Evolutionary conservation across 208 protist species (phyloP), one percentile per base, ranked within the genome.

Genomic region (Strigomonas culicis): DNA sequence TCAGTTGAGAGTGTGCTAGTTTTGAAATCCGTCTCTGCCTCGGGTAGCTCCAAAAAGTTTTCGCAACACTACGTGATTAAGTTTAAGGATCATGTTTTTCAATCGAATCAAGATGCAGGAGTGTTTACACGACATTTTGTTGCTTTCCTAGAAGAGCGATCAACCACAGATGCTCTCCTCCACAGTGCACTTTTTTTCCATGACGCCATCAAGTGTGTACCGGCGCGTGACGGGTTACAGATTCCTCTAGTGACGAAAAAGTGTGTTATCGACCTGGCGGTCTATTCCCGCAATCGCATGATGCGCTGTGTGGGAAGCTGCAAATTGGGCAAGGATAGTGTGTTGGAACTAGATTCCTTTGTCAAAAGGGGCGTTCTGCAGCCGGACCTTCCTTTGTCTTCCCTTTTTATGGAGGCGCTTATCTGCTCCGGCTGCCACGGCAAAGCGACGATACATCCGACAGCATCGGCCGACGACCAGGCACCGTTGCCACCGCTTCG

Each of bases 11-110:
- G 80, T 13, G 72, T 88, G 41, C 68, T 85, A 30, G 72, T 90
- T 24, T 67, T 90, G 69, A 53, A 77, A 24, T 93, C 82, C 3
- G 25, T 58, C 73, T 36, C 67, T 74, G 13, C 19, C 0, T 7
- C 21, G 30, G 27, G 1, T 43, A 50, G 15, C 25, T n/a, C 28
- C 31, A 34, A 41, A 21, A 95, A 95, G 72, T 95, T 92, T 56
- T 93, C 86, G 8, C 86, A 93, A 59, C 89, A 95, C 58, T 93
- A 93, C 67, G 51, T 93, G 27, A 59, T 95, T 8, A 88, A 90
- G 55, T 74, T 90, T 15, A 36, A 57, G 30, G 34, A 63, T 13
- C 73, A 61, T 36, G 73, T 79, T 44, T 90, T 92, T 66, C 57
- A 69, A 32, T 71, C 67, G 19, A 91, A 82, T 8, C 47, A 7